Conservation (phyloP, 2,329 filamentous ascomycete species). For the Colletotrichum coccodes region DNA sequence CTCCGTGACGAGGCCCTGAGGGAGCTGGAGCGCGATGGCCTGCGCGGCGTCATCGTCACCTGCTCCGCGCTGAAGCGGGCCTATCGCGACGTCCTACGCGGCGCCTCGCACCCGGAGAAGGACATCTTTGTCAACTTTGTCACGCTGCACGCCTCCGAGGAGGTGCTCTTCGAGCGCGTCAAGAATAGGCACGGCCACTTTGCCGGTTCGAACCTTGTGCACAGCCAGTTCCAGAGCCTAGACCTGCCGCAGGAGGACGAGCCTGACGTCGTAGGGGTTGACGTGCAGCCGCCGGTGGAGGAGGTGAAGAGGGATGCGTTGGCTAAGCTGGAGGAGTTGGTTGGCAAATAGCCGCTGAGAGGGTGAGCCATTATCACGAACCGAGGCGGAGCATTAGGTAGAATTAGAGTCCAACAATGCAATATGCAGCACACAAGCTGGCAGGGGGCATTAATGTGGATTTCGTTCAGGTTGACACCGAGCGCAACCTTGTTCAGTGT, state of each 20-base stretch:
- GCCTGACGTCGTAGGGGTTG: slow-evolving; percentile 63
- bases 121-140: slow-evolving; percentile 75
- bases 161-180: slow-evolving; percentile 71
- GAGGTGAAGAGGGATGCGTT: slow-evolving; percentile 58
- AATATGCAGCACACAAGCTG: too few relatives aligned
- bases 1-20: slow-evolving; percentile 61
- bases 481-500: too few relatives aligned
- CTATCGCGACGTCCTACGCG: slow-evolving; percentile 76
- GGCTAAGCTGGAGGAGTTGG: neutral
- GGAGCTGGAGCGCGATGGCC: slow-evolving; percentile 50
- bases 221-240: slow-evolving; percentile 74
- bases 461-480: too few relatives aligned
- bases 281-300: slow-evolving; percentile 54
- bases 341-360: neutral
- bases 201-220: slow-evolving; percentile 80
- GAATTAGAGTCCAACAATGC: too few relatives aligned
- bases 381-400: too few relatives aligned
- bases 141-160: slow-evolving; percentile 74
- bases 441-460: too few relatives aligned
- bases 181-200: slow-evolving; percentile 74
- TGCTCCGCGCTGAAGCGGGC: slow-evolving; percentile 84
- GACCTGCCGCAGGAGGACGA: slow-evolving; percentile 71
- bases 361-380: too few relatives aligned
- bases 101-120: slow-evolving; percentile 64
- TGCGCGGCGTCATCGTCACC: slow-evolving; percentile 74